Conservation (phyloP, 2,329 filamentous ascomycete genomes). For the Helminthosporium solani region DNA sequence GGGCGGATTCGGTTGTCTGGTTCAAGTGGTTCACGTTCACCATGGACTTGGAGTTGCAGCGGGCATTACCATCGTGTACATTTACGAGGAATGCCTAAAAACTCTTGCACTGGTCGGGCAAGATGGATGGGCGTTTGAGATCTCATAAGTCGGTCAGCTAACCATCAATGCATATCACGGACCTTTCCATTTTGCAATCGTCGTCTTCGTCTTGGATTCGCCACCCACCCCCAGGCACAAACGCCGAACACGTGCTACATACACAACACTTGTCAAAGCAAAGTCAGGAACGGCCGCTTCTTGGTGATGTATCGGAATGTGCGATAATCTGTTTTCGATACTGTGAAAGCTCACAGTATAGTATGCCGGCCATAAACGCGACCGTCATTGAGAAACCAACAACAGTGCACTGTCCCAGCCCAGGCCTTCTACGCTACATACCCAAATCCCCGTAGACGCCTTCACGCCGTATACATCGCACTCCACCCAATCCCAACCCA, state of each 20-base stretch:
- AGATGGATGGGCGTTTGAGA: slow-evolving; percentile 44
- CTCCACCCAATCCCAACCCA: too few species aligned
- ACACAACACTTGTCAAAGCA: neutral
- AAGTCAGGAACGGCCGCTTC: neutral
- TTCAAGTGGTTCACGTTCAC: slow-evolving; percentile 35
- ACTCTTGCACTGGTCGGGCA: slow-evolving; percentile 39
- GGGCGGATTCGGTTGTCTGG: slow-evolving; percentile 36
- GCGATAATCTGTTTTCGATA: too few species aligned
- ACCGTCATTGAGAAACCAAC: too few species aligned
- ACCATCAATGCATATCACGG: slow-evolving; percentile 46
- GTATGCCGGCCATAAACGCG: too few species aligned
- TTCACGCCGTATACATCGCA: too few species aligned
- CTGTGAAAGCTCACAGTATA: too few species aligned
- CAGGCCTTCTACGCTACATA: too few species aligned
- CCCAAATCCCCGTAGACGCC: too few species aligned
- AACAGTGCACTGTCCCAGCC: too few species aligned
- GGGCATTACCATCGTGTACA: slow-evolving; percentile 42
- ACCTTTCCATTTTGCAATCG: slow-evolving; percentile 19
- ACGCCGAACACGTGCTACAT: neutral
- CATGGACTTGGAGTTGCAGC: slow-evolving; percentile 38
- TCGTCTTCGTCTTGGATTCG: slow-evolving; percentile 53
- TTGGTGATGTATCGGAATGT: too few species aligned
- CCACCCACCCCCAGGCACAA: neutral
- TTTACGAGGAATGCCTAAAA: slow-evolving; percentile 42
- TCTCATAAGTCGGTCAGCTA: slow-evolving; percentile 36